phyloP scores from a whole-genome alignment of 2,329 filamentous ascomycete genomes.

The Sporothrix luriei region DNA sequence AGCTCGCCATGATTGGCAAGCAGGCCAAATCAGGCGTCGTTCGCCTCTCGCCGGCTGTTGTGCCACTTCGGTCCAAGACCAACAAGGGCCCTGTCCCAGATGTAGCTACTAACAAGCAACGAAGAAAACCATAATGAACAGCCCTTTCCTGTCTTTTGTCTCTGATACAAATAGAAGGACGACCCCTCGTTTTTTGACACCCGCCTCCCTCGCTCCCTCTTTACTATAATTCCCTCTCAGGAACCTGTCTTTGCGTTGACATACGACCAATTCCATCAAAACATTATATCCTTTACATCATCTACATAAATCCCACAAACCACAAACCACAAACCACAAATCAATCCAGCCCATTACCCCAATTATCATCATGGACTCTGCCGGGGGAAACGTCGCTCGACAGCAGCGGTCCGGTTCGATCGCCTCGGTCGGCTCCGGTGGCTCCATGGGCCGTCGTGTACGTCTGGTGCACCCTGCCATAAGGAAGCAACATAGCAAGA shows the following conservation, averaged over 20 bases:
- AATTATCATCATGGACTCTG: slow-evolving; percentile 33
- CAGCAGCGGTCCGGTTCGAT: slow-evolving; percentile 40
- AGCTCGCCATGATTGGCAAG: background rate
- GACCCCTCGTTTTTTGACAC: background rate
- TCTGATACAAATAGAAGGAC: slow-evolving; percentile 7
- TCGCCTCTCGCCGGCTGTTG: background rate
- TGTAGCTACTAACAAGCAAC: too few species aligned
- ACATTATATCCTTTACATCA: too few species aligned
- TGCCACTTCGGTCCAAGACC: background rate
- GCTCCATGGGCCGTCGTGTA: slow-evolving; percentile 36
- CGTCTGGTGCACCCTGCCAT: background rate
- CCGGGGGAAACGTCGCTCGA: slow-evolving; percentile 28
- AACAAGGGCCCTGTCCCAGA: background rate
- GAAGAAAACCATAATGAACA: background rate
- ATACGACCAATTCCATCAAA: background rate
- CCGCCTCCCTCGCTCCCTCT: background rate
- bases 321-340: too few species aligned
- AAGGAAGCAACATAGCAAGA: background rate
- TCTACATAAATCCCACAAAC: background rate
- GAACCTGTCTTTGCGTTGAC: background rate
- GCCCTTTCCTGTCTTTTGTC: background rate
- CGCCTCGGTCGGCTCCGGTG: slow-evolving; percentile 27
- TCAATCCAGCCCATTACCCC: background rate
- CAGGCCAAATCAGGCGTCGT: background rate
- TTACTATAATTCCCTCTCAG: background rate